Evolutionary conservation across 805 yeast species (phyloP).

Genomic region (Wickerhamiella azyma): DNA sequence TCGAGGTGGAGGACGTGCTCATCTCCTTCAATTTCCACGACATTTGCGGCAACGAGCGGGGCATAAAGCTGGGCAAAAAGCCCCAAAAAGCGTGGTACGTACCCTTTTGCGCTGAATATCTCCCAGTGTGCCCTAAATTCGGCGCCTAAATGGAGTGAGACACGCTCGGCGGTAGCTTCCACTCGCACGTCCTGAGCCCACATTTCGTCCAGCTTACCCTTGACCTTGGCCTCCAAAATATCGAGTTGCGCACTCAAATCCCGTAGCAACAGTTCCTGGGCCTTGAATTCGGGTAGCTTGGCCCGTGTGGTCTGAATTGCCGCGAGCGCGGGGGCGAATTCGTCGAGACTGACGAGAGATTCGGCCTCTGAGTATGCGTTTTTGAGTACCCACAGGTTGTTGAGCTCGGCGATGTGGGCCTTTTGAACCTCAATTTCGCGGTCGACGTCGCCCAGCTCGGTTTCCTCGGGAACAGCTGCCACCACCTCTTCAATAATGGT

Average conservation of each 20-base stretch:
- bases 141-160: neutral
- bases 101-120: neutral
- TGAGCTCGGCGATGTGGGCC: neutral
- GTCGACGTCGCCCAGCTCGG: neutral
- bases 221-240: neutral
- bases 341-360: neutral
- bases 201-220: neutral
- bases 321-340: neutral
- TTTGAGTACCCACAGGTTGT: conserved; percentile 2
- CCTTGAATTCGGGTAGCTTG: neutral
- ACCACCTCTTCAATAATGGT: neutral
- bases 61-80: neutral
- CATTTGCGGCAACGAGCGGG: neutral
- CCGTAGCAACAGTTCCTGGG: neutral
- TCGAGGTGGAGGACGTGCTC: conserved; percentile 7
- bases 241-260: neutral
- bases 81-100: neutral
- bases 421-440: neutral
- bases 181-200: neutral
- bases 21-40: neutral
- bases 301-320: neutral
- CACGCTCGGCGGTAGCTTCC: neutral
- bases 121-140: conserved; percentile 2
- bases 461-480: neutral
- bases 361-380: conserved; percentile 2